These are phyloP conservation scores for Herpotrichia juniperi DNA, from an alignment of 2,329 filamentous ascomycete genomes.

Conservation along the genomic window DNA sequence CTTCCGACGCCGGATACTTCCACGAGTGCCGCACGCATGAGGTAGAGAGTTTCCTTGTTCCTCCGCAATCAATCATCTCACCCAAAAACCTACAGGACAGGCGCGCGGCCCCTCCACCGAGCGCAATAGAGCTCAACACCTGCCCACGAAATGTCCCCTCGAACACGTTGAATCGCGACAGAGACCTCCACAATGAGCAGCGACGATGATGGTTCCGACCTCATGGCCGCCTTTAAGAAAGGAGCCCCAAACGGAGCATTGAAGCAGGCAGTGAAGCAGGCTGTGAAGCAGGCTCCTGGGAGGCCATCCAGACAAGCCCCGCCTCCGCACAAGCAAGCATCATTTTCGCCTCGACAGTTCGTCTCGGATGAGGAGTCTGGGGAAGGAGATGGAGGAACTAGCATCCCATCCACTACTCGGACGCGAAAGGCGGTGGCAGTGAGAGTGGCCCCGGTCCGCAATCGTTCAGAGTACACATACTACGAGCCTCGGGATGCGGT, in stretches of 20 bases:
- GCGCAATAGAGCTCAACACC: neutral
- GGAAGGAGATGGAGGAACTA: slow-evolving; percentile 6
- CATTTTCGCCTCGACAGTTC: slow-evolving; percentile 19
- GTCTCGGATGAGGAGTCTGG: slow-evolving; percentile 22
- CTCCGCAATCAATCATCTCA: neutral
- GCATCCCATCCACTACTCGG: neutral
- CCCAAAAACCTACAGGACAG: neutral
- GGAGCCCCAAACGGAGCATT: slow-evolving; percentile 2
- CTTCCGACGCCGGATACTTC: neutral
- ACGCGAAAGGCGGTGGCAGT: slow-evolving; percentile 29
- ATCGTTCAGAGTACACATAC: slow-evolving; percentile 41
- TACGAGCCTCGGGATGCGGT: slow-evolving; percentile 43
- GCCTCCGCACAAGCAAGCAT: slow-evolving; percentile 7
- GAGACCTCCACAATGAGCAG: slow-evolving; percentile 26
- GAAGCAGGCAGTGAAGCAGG: neutral
- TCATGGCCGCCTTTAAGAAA: slow-evolving; percentile 37
- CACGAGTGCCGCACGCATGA: too few relatives aligned
- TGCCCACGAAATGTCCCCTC: too few relatives aligned
- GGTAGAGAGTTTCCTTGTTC: too few relatives aligned
- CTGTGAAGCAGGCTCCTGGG: too few relatives aligned
- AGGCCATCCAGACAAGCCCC: neutral
- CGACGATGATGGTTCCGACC: slow-evolving; percentile 26
- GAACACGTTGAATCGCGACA: neutral
- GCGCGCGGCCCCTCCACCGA: neutral
- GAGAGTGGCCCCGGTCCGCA: slow-evolving; percentile 26